These are phyloP conservation scores for Oryza glaberrima DNA, from an alignment of 176 grass and related monocot genomes.

Conservation along the genomic window DNA sequence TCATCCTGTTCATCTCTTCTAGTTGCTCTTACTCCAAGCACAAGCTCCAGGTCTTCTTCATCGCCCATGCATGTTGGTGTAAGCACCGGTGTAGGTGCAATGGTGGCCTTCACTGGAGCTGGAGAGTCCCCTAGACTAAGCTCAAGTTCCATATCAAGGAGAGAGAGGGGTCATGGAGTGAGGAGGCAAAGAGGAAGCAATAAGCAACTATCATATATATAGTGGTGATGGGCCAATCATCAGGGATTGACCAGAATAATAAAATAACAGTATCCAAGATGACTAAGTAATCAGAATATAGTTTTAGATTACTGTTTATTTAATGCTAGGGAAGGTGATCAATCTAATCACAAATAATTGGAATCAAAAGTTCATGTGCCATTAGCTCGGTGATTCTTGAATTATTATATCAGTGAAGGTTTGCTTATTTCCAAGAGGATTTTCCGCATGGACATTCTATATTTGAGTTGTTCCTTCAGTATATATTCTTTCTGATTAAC, in stretches of 20 bases:
- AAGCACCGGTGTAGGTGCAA: background rate
- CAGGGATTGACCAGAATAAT: slow-evolving; percentile 14
- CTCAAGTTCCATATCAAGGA: slow-evolving; percentile 52
- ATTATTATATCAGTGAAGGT: background rate
- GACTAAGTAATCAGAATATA: background rate
- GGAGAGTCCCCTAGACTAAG: slow-evolving; percentile 53
- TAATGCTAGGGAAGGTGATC: background rate
- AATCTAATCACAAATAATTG: background rate
- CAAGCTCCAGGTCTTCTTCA: slow-evolving; percentile 37
- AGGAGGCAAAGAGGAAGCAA: slow-evolving; percentile 23
- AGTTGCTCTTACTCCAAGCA: slow-evolving; percentile 34
- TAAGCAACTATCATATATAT: slow-evolving; percentile 41
- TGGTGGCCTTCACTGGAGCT: slow-evolving; percentile 20
- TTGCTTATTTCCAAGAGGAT: slow-evolving; percentile 1
- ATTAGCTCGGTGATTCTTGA: background rate
- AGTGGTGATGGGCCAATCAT: slow-evolving; percentile 31
- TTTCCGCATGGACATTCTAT: slow-evolving; percentile 3
- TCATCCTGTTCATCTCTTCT: slow-evolving; percentile 28
- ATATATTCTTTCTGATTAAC: background rate
- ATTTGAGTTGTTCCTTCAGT: background rate
- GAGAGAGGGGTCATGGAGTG: background rate
- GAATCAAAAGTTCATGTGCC: background rate
- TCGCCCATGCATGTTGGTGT: background rate
- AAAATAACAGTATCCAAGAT: slow-evolving; percentile 13
- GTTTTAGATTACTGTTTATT: slow-evolving; percentile 1